A percentile compares a stretch with the other conserved stretches of the same genome.
Conservation (phyloP, 495 filamentous ascomycete genomes). For the Neurospora sp. region DNA sequence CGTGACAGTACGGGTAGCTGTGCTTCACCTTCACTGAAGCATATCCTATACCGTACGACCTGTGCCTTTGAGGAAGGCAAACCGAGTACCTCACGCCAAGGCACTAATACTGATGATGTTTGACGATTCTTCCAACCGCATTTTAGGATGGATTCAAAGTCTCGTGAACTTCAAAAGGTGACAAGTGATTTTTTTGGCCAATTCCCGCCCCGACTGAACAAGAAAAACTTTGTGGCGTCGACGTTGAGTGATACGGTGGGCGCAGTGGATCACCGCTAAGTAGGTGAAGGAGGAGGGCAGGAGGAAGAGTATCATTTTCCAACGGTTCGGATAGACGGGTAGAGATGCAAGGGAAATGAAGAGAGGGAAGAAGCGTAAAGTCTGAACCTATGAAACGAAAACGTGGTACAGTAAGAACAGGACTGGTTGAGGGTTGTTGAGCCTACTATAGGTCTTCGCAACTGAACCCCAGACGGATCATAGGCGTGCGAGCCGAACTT, state of each 20-base stretch:
- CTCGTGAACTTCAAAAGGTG: not conserved
- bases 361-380: not conserved
- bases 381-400: not conserved
- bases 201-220: not conserved
- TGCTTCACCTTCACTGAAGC: not conserved
- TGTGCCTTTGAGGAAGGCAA: not conserved
- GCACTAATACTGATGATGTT: not conserved
- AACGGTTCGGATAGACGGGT: not conserved
- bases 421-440: not conserved
- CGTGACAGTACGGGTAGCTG: not conserved
- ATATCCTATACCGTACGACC: not conserved
- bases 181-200: not conserved
- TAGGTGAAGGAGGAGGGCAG: not conserved
- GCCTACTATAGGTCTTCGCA: not conserved
- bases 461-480: not conserved
- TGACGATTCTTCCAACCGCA: not conserved
- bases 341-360: not conserved
- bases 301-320: not conserved
- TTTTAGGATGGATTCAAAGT: not conserved
- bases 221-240: not conserved
- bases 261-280: not conserved
- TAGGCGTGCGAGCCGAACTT: not conserved
- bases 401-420: not conserved
- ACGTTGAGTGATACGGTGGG: not conserved
- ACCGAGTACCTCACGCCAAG: not conserved